phyloP scores from a whole-genome alignment of 805 yeast genomes.

The Candida germanica region DNA sequence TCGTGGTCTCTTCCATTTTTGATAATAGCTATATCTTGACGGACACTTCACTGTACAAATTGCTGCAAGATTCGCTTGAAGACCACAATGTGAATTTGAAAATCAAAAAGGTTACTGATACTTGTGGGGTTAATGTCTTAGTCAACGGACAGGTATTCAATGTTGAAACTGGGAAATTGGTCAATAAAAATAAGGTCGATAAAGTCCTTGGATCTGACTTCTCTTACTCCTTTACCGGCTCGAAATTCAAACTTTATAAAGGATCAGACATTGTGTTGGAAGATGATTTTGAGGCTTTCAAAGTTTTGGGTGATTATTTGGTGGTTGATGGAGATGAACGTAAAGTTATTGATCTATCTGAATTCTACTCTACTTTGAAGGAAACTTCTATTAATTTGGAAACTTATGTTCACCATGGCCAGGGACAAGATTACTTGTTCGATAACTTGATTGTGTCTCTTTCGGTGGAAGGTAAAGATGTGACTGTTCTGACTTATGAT shows the following conservation, averaged over 20 bases:
- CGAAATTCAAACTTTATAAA: constrained; percentile 7
- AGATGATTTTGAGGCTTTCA: constrained; percentile 9
- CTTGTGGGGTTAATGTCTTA: background rate
- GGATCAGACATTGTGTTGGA: constrained; percentile 6
- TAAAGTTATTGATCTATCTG: constrained; percentile 9
- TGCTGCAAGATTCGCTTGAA: background rate
- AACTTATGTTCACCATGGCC: constrained; percentile 1
- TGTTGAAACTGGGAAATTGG: constrained; percentile 4
- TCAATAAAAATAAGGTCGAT: constrained; percentile 2
- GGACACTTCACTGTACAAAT: constrained; percentile 1
- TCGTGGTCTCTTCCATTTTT: constrained; percentile 6
- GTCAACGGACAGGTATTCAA: constrained; percentile 2
- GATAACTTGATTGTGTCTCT: constrained; percentile 6
- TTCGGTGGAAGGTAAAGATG: constrained; percentile 1
- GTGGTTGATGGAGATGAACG: constrained; percentile 10
- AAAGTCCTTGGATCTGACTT: constrained; percentile 5
- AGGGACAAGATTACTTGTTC: constrained; percentile 10
- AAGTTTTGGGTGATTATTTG: constrained; percentile 5
- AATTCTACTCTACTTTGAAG: constrained; percentile 9
- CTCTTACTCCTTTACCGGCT: constrained; percentile 7
- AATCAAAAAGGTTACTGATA: constrained; percentile 5
- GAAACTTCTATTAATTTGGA: constrained; percentile 13
- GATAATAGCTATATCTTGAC: constrained; percentile 8
- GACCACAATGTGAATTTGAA: constrained; percentile 1
- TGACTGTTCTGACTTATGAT: constrained; percentile 5